Percentiles rank a stretch among this genome's conserved stretches.
These are phyloP conservation scores for Trichoderma parareesei DNA, from an alignment of 495 filamentous ascomycete genomes.

Conservation along the genomic window DNA sequence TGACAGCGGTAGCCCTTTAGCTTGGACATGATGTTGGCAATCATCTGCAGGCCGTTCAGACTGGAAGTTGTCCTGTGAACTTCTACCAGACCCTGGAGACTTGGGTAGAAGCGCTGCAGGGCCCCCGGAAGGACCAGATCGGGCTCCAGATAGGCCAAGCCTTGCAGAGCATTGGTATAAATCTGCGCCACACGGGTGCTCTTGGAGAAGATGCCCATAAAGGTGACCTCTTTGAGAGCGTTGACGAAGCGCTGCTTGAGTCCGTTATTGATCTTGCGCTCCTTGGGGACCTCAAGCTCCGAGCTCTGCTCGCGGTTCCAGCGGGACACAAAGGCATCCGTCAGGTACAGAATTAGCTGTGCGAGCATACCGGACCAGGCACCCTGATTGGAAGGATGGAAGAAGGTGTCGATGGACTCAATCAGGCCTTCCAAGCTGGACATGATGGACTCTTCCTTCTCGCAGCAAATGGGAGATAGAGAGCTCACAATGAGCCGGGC, in stretches of 20 bases:
- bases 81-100: constrained; percentile 91
- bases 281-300: constrained; percentile 75
- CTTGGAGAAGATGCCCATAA: constrained; percentile 98
- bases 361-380: constrained; percentile 83
- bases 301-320: constrained; percentile 93
- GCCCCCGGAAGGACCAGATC: constrained; percentile 89
- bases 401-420: constrained; percentile 95
- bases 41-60: constrained; percentile 78
- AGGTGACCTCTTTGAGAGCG: constrained; percentile 83
- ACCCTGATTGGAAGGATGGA: constrained; percentile 95
- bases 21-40: constrained; percentile 79
- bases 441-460: constrained; percentile 69
- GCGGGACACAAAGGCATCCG: constrained; percentile 94
- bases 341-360: constrained; percentile 85
- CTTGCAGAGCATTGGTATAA: constrained; percentile 81
- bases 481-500: constrained; percentile 96
- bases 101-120: constrained; percentile 91
- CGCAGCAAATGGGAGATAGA: constrained; percentile 75
- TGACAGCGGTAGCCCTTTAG: constrained; percentile 93
- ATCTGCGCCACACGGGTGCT: constrained; percentile 84
- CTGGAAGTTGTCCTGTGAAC: constrained; percentile 95
- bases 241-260: constrained; percentile 87
- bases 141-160: constrained; percentile 82
- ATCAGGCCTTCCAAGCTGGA: constrained; percentile 86
- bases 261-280: constrained; percentile 67